Conservation (phyloP, 2,329 filamentous ascomycete genomes). For the Biscogniauxia mediterranea region DNA sequence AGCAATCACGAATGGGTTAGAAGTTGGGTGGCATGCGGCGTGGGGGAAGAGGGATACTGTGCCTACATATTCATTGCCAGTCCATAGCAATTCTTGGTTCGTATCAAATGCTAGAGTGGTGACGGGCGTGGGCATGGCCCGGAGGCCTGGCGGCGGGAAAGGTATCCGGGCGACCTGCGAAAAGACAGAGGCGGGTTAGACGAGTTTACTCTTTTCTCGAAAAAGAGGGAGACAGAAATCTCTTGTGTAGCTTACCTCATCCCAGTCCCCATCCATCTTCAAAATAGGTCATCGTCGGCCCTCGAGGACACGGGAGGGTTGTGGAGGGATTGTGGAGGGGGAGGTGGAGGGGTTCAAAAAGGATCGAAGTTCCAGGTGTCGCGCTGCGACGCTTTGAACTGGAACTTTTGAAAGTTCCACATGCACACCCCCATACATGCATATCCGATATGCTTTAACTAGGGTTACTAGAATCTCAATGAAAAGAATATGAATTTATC, state of each 20-base stretch:
- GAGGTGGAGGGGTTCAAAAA: constrained; percentile 1
- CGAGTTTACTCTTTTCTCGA: neutral
- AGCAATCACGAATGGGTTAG: constrained; percentile 13
- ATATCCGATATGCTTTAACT: no score
- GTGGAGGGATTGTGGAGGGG: neutral
- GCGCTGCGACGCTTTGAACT: no score
- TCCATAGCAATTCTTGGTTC: constrained; percentile 86
- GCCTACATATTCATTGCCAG: constrained; percentile 82
- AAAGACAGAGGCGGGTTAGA: neutral
- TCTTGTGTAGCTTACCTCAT: constrained; percentile 54
- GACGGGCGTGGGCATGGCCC: constrained; percentile 67
- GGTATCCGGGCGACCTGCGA: constrained; percentile 74
- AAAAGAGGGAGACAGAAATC: neutral
- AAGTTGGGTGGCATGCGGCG: neutral
- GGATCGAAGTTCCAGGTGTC: no score
- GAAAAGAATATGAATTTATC: no score
- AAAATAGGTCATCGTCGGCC: constrained; percentile 26
- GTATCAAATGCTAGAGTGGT: constrained; percentile 87
- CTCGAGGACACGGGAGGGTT: constrained; percentile 1
- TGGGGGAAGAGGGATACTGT: neutral
- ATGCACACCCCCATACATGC: no score
- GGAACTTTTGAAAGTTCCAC: no score
- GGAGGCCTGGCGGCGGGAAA: constrained; percentile 73
- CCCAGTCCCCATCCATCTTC: constrained; percentile 67
- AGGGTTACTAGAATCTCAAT: no score